A percentile compares a stretch with the other conserved stretches of the same genome.
phyloP scores from a whole-genome alignment of 345 rosid genomes.

The Pugionium cornutum region DNA sequence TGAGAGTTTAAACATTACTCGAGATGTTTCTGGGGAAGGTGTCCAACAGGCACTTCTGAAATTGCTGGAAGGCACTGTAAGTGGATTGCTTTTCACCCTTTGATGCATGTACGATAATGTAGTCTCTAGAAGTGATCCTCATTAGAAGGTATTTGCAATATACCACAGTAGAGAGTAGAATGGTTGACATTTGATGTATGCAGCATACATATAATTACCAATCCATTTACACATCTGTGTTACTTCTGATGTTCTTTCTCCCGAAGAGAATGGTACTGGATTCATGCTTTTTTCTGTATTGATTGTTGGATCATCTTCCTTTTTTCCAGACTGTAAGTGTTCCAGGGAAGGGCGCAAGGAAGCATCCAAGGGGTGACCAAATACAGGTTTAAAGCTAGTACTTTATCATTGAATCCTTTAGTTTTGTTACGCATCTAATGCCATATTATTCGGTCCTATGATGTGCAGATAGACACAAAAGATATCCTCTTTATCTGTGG shows the following conservation, averaged over 20 bases:
- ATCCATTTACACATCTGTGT: not conserved
- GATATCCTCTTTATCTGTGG: slow-evolving; percentile 94
- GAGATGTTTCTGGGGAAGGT: slow-evolving; percentile 99
- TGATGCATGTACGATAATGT: not conserved
- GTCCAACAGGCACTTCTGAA: slow-evolving; percentile 94
- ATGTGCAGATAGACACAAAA: slow-evolving; percentile 83
- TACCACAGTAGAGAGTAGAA: slow-evolving; percentile 5
- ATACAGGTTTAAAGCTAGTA: slow-evolving; percentile 65
- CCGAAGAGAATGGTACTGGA: not conserved
- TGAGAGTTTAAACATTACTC: slow-evolving; percentile 87
- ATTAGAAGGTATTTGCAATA: not conserved
- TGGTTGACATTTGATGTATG: slow-evolving; percentile 7
- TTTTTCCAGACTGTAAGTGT: slow-evolving; percentile 79
- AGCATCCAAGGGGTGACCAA: slow-evolving; percentile 95
- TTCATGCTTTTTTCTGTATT: slow-evolving; percentile 13
- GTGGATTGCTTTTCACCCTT: slow-evolving; percentile 38
- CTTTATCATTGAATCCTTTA: not conserved
- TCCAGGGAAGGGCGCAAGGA: slow-evolving; percentile 98
- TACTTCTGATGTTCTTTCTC: slow-evolving; percentile 1
- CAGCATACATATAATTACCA: slow-evolving; percentile 4
- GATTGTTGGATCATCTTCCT: slow-evolving; percentile 25
- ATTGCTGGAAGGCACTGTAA: slow-evolving; percentile 97
- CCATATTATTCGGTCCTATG: slow-evolving; percentile 16
- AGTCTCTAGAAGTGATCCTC: slow-evolving; percentile 5
- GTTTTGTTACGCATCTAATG: not conserved